Evolutionary conservation across 179 eudicot species (phyloP), one percentile per base, ranked within the genome.

Genomic region (Spinacia oleracea): DNA sequence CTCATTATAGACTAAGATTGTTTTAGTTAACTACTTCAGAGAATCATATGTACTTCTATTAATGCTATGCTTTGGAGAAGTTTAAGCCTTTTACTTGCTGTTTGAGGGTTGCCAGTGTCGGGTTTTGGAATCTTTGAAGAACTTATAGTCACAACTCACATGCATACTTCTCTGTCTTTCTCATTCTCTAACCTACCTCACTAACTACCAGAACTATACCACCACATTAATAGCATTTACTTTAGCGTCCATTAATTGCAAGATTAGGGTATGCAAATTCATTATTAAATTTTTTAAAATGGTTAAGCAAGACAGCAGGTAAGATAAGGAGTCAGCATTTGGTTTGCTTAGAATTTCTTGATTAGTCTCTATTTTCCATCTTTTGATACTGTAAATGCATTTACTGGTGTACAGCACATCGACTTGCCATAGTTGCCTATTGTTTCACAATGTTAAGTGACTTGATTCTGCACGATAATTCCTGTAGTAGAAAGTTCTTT

Each of bases 181-280:
- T 56, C 62, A 56, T n/a, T 56, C 5, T 5, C 25, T 20, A 32
- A n/a, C n/a, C n/a, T 9, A 66, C n/a, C 21, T 66, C 70, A 15
- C 40, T 35, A 18, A n/a, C 48, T 21, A 18, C 15, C n/a, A 6
- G 11, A 40, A 68, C 1, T 38, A 68, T 16, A 62, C 5, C 67
- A 62, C 38, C 67, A 62, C 38, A 58, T 83, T 9, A 69, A 20
- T 53, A n/a, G 14, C 29, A 21, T 56, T 56, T 21, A 21, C 62
- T 18, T 56, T 56, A n/a, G 25, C n/a, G 62, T 56, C 27, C 23
- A 56, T n/a, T n/a, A 16, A 56, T 83, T 40, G 83, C 83, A 43
- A 43, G 81, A n/a, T 80, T 9, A 83, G 64, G 67, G 50, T 73
- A 25, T 83, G 78, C 81, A 80, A 77, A 76, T 77, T 73, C 76